Conservation (phyloP, 306 rosid species). For the Prunus dulcis region DNA sequence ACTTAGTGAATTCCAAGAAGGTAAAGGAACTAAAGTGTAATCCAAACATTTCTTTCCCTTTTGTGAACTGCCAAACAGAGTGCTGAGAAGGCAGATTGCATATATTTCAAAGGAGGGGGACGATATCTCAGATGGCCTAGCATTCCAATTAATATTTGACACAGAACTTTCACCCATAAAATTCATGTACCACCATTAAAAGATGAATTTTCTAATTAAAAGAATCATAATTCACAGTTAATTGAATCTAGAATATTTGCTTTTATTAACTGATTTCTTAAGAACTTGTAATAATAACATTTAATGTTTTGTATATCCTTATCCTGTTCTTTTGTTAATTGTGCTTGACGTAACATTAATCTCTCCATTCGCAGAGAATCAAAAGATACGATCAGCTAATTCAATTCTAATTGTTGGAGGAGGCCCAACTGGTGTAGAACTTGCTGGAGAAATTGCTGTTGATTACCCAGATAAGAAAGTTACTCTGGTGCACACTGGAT, state of each 20-base stretch:
- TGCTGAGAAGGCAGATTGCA: slow-evolving; percentile 1
- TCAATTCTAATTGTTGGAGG: slow-evolving; percentile 86
- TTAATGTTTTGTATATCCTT: background rate
- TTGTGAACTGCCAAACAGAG: background rate
- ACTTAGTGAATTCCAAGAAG: slow-evolving; percentile 49
- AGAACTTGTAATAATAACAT: background rate
- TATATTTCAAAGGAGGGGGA: background rate
- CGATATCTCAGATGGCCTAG: background rate
- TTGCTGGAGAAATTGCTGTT: slow-evolving; percentile 75
- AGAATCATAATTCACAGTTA: background rate
- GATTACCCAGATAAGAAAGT: slow-evolving; percentile 65
- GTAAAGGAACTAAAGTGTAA: slow-evolving; percentile 17
- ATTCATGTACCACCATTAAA: background rate
- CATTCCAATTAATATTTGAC: background rate
- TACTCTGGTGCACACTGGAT: slow-evolving; percentile 62
- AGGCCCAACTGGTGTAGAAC: slow-evolving; percentile 90
- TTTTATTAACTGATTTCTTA: background rate
- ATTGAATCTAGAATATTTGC: background rate
- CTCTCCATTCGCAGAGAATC: slow-evolving; percentile 47
- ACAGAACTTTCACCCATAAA: background rate
- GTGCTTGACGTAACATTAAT: slow-evolving; percentile 12
- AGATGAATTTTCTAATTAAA: background rate
- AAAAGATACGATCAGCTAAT: slow-evolving; percentile 54
- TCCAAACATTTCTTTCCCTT: background rate
- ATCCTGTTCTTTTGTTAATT: background rate